Percentiles rank a stretch among this genome's conserved stretches.
Conservation (phyloP, 2,329 filamentous ascomycete species). For the Madurella fahalii region DNA sequence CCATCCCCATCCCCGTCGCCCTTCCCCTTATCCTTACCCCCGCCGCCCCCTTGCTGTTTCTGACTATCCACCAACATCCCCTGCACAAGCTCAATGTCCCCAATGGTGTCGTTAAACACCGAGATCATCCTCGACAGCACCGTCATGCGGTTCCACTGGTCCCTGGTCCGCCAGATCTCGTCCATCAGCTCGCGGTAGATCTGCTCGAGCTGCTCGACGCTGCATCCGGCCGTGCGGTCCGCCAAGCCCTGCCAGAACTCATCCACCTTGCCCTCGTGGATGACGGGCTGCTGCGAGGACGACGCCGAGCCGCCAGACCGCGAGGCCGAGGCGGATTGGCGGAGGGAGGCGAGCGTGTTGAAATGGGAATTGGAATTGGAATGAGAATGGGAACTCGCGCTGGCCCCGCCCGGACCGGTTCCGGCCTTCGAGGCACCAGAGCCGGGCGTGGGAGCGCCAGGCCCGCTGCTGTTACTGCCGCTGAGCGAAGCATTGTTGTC, state of each 20-base stretch:
- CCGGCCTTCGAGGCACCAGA: conserved; percentile 13
- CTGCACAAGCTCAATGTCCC: conserved; percentile 28
- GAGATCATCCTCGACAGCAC: conserved; percentile 55
- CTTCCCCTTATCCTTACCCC: conserved; percentile 2
- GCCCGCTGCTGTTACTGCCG: conserved; percentile 2
- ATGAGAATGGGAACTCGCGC: conserved; percentile 5
- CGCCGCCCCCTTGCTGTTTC: not conserved
- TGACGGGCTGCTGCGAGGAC: conserved; percentile 43
- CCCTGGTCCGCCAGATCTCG: conserved; percentile 73
- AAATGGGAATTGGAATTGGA: not conserved
- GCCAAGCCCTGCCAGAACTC: conserved; percentile 61
- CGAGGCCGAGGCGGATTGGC: conserved; percentile 32
- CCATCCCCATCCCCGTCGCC: not conserved
- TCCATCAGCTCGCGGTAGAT: conserved; percentile 90
- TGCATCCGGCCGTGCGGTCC: conserved; percentile 67
- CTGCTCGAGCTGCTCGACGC: conserved; percentile 92
- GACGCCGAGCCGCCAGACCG: conserved; percentile 28
- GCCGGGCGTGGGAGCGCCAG: not conserved
- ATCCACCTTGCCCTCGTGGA: conserved; percentile 48
- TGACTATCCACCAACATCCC: conserved; percentile 25
- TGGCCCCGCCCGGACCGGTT: conserved; percentile 28
- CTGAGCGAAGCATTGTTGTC: conserved; percentile 22
- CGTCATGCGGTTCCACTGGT: conserved; percentile 77
- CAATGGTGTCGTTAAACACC: conserved; percentile 66
- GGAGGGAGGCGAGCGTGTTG: conserved; percentile 22